Percentiles rank a stretch among this genome's conserved stretches.
These are phyloP conservation scores for Microcyclospora tardicrescens DNA, from an alignment of 2,329 filamentous ascomycete genomes.

Conservation along the genomic window DNA sequence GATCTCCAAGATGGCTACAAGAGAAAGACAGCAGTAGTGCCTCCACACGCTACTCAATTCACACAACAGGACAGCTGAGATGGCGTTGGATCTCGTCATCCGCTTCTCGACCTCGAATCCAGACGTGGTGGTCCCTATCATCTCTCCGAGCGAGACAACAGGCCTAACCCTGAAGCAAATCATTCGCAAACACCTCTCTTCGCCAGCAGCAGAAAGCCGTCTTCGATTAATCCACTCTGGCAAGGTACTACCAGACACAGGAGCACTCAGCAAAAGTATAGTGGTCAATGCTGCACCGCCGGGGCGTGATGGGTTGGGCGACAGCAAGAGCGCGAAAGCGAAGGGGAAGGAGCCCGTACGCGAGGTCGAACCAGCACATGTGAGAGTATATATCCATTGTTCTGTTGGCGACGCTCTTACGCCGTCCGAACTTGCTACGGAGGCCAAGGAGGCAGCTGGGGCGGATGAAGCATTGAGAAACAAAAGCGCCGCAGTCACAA, in stretches of 20 bases:
- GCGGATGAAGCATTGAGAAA: conserved; percentile 26
- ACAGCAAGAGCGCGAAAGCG: conserved; percentile 25
- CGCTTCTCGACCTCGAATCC: conserved; percentile 79
- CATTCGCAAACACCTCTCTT: conserved; percentile 59
- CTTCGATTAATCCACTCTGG: conserved; percentile 85
- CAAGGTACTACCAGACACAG: conserved; percentile 65
- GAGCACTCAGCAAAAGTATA: conserved; percentile 55
- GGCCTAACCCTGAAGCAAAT: conserved; percentile 68
- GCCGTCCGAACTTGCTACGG: conserved; percentile 53
- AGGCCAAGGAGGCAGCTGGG: conserved; percentile 37
- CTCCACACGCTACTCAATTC: too few species aligned
- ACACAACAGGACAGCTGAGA: too few species aligned
- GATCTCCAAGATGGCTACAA: too few species aligned
- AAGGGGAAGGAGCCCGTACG: conserved; percentile 57
- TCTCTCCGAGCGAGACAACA: conserved; percentile 54
- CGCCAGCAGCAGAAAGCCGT: conserved; percentile 50
- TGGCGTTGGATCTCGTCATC: conserved; percentile 58
- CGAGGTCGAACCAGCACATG: conserved; percentile 16
- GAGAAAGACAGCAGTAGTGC: too few species aligned
- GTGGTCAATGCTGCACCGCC: conserved; percentile 46
- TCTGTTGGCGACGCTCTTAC: conserved; percentile 68
- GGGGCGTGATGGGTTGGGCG: conserved; percentile 16
- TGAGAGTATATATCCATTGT: conserved; percentile 79
- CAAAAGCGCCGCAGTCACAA: conserved; percentile 15
- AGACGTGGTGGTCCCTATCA: conserved; percentile 68